These are phyloP conservation scores for Recurvomyces mirabilis DNA, from an alignment of 495 filamentous ascomycete genomes.

Conservation along the genomic window DNA sequence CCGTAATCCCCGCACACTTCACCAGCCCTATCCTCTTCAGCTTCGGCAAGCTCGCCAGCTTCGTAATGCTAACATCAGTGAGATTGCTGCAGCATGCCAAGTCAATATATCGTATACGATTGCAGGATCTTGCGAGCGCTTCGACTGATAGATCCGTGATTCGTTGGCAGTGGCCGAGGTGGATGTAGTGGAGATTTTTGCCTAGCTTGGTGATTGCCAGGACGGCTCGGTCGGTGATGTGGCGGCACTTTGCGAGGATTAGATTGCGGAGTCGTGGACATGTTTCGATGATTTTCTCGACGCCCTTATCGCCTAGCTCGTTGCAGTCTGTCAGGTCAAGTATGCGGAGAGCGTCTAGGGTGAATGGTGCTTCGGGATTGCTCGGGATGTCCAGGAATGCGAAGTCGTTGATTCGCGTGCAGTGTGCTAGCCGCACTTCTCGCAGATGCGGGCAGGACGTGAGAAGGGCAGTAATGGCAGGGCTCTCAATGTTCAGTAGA, in stretches of 20 bases:
- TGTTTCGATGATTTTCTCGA: slow-evolving; percentile 72
- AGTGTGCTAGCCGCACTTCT: slow-evolving; percentile 78
- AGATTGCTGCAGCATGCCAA: slow-evolving; percentile 86
- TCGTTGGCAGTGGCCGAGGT: slow-evolving; percentile 83
- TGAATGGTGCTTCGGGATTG: slow-evolving; percentile 32
- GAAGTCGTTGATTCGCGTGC: slow-evolving; percentile 65
- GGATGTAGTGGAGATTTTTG: slow-evolving; percentile 93
- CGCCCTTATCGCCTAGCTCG: slow-evolving; percentile 69
- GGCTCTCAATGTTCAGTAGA: slow-evolving; percentile 68
- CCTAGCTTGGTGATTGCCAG: slow-evolving; percentile 73
- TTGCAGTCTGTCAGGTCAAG: slow-evolving; percentile 85
- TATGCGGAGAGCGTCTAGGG: slow-evolving; percentile 79
- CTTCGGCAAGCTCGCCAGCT: slow-evolving; percentile 79
- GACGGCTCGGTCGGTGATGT: slow-evolving; percentile 86
- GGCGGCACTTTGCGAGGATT: slow-evolving; percentile 84
- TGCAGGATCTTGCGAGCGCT: slow-evolving; percentile 72
- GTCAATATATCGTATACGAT: slow-evolving; percentile 94
- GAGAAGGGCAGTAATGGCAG: slow-evolving; percentile 67
- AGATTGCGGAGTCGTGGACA: slow-evolving; percentile 86
- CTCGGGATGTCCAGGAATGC: slow-evolving; percentile 76
- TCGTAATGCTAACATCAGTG: slow-evolving; percentile 76
- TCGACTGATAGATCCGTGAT: slow-evolving; percentile 83
- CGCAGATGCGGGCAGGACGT: slow-evolving; percentile 66
- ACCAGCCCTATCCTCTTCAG: slow-evolving; percentile 88
- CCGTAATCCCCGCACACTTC: slow-evolving; percentile 83